Conservation (phyloP, 768 basidiomycete genomes). For the Leccinum sublutescens region DNA sequence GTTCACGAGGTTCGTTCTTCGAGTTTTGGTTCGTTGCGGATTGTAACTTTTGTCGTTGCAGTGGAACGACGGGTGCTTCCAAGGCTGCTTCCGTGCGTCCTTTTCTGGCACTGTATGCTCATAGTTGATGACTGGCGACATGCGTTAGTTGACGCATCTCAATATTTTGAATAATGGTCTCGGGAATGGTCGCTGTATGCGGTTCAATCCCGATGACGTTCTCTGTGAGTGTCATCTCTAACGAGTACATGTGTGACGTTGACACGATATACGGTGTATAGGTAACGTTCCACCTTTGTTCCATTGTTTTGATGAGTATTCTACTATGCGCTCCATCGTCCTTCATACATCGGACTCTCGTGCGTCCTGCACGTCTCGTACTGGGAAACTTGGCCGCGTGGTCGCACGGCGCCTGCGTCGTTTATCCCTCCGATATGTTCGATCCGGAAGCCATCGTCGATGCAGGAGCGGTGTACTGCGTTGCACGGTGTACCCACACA, state of each 20-base stretch:
- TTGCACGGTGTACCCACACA: constrained; percentile 87
- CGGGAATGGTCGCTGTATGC: constrained; percentile 71
- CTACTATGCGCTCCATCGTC: constrained; percentile 3
- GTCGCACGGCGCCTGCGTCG: constrained; percentile 69
- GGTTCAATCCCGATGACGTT: constrained; percentile 59
- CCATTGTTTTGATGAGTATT: constrained; percentile 84
- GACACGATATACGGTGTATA: constrained; percentile 26
- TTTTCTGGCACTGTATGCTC: not conserved
- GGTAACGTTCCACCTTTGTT: constrained; percentile 85
- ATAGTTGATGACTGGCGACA: not conserved
- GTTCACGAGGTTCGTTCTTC: constrained; percentile 65
- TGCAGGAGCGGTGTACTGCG: constrained; percentile 72
- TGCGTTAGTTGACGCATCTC: constrained; percentile 63
- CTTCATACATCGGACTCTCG: constrained; percentile 11
- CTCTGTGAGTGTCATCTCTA: constrained; percentile 49
- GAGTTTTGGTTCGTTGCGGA: not conserved
- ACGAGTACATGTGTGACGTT: not conserved
- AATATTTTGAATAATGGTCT: constrained; percentile 79
- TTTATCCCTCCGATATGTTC: constrained; percentile 70
- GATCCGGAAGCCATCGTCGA: constrained; percentile 68
- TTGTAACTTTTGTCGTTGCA: constrained; percentile 26
- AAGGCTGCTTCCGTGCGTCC: constrained; percentile 77
- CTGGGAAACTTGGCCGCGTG: constrained; percentile 78
- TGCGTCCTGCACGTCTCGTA: constrained; percentile 55
- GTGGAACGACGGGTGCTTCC: constrained; percentile 77